These are phyloP conservation scores for Metarhizium anisopliae DNA, from an alignment of 2,329 filamentous ascomycete species.

Conservation along the genomic window DNA sequence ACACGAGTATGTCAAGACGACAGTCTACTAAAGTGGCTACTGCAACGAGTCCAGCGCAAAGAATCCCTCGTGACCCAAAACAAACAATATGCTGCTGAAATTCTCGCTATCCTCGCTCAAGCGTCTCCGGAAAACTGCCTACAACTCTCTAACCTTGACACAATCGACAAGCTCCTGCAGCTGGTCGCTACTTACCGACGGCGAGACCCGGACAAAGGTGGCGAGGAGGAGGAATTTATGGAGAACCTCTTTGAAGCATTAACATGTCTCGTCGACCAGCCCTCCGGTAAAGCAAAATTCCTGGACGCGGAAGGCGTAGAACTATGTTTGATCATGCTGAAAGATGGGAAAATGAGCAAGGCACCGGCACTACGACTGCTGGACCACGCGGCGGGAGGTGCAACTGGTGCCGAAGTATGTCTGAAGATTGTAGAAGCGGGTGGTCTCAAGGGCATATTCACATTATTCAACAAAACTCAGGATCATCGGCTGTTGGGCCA, in stretches of 20 bases:
- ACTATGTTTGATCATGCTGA: constrained; percentile 82
- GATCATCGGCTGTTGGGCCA: constrained; percentile 67
- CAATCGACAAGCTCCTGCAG: constrained; percentile 72
- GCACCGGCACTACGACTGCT: constrained; percentile 68
- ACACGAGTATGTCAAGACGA: constrained; percentile 65
- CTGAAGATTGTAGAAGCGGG: constrained; percentile 71
- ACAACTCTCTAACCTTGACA: constrained; percentile 56
- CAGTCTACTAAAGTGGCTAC: constrained; percentile 65
- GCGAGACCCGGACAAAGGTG: constrained; percentile 74
- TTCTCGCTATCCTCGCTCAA: constrained; percentile 82
- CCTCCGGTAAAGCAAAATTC: constrained; percentile 69
- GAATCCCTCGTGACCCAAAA: constrained; percentile 74
- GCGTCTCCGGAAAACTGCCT: constrained; percentile 57
- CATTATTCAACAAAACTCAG: constrained; percentile 75
- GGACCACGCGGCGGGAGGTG: constrained; percentile 62
- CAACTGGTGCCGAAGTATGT: constrained; percentile 53
- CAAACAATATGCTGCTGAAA: constrained; percentile 88
- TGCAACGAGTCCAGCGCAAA: constrained; percentile 59
- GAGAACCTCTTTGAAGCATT: constrained; percentile 88
- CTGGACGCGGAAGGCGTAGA: constrained; percentile 88
- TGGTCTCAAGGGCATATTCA: constrained; percentile 77
- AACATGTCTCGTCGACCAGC: constrained; percentile 69
- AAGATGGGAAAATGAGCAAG: constrained; percentile 79
- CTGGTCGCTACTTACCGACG: constrained; percentile 77
- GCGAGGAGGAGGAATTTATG: constrained; percentile 88